Conservation (phyloP, 139 green algal species). For the Chlamydomonas urium region DNA sequence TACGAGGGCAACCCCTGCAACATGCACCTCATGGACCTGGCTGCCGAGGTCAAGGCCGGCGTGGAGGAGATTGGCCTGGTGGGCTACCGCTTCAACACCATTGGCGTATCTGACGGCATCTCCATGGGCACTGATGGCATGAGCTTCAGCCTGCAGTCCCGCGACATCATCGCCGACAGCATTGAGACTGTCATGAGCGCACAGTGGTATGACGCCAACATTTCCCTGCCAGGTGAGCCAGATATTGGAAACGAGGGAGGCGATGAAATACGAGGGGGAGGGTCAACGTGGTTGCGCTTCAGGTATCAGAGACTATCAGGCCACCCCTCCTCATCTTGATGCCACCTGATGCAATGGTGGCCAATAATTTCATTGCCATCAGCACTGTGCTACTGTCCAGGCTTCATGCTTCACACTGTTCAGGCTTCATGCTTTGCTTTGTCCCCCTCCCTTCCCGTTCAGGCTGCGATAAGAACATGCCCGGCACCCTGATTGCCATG, state of each 20-base stretch:
- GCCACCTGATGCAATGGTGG: too few species aligned
- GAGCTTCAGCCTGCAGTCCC: conserved; percentile 76
- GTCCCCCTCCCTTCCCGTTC: too few species aligned
- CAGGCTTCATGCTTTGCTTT: too few species aligned
- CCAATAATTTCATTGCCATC: too few species aligned
- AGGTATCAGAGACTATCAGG: too few species aligned
- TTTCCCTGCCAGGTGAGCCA: conserved; percentile 39
- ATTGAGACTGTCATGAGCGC: conserved; percentile 97
- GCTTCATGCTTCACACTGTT: too few species aligned
- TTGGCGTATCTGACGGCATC: conserved; percentile 94
- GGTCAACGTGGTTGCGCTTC: too few species aligned
- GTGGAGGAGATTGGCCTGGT: conserved; percentile 82
- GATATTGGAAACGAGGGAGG: too few species aligned
- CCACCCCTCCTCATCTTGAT: too few species aligned
- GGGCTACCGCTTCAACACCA: conserved; percentile 90
- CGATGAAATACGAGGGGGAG: too few species aligned
- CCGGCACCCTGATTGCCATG: conserved; percentile 95
- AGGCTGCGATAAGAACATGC: conserved; percentile 99
- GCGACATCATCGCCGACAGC: conserved; percentile 58
- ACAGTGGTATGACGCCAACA: conserved; percentile 78
- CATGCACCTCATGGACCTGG: conserved; percentile 97
- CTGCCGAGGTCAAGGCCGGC: conserved; percentile 88
- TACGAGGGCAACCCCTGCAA: conserved; percentile 99
- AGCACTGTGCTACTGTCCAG: too few species aligned
- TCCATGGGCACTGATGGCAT: conserved; percentile 99